Evolutionary conservation across 495 filamentous ascomycete genomes (phyloP).

Genomic region (Penicillium subrubescens): DNA sequence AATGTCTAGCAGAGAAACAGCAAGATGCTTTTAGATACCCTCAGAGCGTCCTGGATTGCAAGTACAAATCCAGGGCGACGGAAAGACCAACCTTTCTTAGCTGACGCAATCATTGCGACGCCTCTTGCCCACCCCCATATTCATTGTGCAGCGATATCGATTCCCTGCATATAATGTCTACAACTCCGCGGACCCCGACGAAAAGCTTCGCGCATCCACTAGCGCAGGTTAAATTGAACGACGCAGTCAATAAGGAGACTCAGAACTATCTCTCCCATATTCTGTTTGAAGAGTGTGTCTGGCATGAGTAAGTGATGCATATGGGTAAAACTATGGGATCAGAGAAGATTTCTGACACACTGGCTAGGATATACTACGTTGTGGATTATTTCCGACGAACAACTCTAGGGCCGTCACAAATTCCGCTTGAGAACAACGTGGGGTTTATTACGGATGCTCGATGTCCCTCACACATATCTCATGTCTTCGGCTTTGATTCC

Average conservation of each 20-base stretch:
- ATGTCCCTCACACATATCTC: conserved; percentile 15
- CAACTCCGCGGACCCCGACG: conserved; percentile 9
- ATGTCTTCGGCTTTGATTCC: conserved; percentile 1
- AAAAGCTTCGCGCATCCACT: conserved; percentile 11
- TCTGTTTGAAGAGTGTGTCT: background rate
- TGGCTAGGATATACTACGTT: background rate
- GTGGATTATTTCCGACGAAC: background rate
- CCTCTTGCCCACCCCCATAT: conserved; percentile 16
- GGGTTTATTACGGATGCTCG: background rate
- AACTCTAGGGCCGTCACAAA: background rate
- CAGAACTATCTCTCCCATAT: conserved; percentile 1
- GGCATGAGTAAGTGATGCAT: background rate
- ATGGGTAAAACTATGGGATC: too few species aligned
- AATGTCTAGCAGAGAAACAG: background rate
- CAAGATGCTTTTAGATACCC: background rate
- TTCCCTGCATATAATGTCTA: conserved; percentile 22
- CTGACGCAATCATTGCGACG: conserved; percentile 16
- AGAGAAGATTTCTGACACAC: background rate
- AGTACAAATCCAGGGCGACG: background rate
- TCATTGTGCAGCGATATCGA: conserved; percentile 17
- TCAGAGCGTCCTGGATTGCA: conserved; percentile 13
- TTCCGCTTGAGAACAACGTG: background rate
- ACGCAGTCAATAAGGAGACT: background rate
- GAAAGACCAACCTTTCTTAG: conserved; percentile 6
- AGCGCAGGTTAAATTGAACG: conserved; percentile 4